Evolutionary conservation across 1,284 basidiomycete genomes (phyloP).

Genomic region (Xerocomus amazonicus): DNA sequence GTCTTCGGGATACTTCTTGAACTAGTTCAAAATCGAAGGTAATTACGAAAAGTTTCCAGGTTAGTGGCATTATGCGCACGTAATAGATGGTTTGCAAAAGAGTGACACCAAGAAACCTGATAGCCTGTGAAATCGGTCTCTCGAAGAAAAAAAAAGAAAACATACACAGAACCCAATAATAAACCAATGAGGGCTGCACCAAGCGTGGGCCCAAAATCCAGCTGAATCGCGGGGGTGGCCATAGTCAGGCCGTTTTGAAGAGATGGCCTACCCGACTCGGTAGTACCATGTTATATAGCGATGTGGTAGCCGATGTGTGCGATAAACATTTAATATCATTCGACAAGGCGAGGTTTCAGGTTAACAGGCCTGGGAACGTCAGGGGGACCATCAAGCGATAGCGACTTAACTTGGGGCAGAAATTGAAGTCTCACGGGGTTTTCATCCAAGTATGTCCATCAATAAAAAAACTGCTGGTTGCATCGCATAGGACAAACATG

Average conservation of each 20-base stretch:
- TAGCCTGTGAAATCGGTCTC: background rate
- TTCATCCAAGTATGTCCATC: no score
- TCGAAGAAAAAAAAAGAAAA: background rate
- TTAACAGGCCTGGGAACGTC: no score
- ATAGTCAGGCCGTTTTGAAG: background rate
- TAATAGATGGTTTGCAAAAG: constrained; percentile 6
- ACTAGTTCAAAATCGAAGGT: background rate
- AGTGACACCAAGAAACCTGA: constrained; percentile 10
- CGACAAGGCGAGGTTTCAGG: no score
- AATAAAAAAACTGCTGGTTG: no score
- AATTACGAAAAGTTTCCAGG: background rate
- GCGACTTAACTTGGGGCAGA: no score
- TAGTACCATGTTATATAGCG: no score
- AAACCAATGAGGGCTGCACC: constrained; percentile 8
- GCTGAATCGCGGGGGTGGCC: background rate
- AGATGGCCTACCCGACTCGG: no score
- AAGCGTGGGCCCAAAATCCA: constrained; percentile 1
- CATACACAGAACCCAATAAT: constrained; percentile 4
- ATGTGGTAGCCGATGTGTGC: no score
- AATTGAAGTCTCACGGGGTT: no score
- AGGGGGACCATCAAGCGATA: no score
- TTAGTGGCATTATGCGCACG: background rate
- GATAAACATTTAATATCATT: no score
- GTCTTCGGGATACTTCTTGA: constrained; percentile 1
- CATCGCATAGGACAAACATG: no score